Evolutionary conservation across 345 rosid genomes (phyloP).

Genomic region (Arabidopsis suecica): DNA sequence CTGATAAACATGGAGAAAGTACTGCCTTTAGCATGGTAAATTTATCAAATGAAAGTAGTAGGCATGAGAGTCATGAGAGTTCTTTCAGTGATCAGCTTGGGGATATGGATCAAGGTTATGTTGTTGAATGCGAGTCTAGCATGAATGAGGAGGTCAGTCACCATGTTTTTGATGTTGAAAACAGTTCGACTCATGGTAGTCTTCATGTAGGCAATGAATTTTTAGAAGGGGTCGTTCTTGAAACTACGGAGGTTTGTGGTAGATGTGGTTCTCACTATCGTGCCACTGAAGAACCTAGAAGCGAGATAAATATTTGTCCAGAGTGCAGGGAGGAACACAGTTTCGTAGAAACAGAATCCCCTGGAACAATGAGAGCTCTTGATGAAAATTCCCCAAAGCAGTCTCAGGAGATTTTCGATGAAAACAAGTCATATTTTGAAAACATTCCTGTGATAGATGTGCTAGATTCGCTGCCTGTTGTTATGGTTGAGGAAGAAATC

Average conservation of each 20-base stretch:
- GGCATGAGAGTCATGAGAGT: constrained; percentile 49
- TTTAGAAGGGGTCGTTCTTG: constrained; percentile 53
- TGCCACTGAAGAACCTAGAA: constrained; percentile 50
- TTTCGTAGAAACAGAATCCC: constrained; percentile 40
- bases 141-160: constrained; percentile 52
- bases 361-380: constrained; percentile 44
- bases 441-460: constrained; percentile 32
- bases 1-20: constrained; percentile 61
- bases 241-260: constrained; percentile 57
- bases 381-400: constrained; percentile 40
- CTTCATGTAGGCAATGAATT: constrained; percentile 48
- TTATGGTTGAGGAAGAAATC: constrained; percentile 43
- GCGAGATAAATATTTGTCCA: constrained; percentile 62
- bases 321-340: constrained; percentile 65
- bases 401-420: constrained; percentile 45
- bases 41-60: constrained; percentile 50
- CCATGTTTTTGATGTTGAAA: constrained; percentile 51
- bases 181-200: constrained; percentile 52
- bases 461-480: constrained; percentile 46
- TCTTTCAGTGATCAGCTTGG: constrained; percentile 48
- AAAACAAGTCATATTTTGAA: constrained; percentile 45
- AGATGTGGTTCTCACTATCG: constrained; percentile 65
- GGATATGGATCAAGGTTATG: constrained; percentile 50
- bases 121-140: constrained; percentile 50
- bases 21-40: constrained; percentile 67